These are phyloP conservation scores for Xylaria sp. DNA, from an alignment of 2,329 filamentous ascomycete genomes.

Conservation along the genomic window DNA sequence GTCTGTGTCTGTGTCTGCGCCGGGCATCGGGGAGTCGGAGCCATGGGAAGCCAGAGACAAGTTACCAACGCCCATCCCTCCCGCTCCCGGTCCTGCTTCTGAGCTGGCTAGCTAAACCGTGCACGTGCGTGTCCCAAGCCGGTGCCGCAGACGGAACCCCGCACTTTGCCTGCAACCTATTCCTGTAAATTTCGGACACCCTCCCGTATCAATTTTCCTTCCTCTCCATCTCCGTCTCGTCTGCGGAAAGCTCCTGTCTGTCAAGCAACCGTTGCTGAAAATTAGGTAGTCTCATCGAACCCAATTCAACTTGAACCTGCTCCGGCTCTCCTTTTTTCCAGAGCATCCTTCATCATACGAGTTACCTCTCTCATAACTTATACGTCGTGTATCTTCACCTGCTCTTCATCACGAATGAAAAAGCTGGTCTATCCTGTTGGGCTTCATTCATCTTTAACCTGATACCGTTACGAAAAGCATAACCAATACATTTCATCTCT, in stretches of 20 bases:
- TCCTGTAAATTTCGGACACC: conserved; percentile 3
- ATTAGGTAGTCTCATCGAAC: not conserved
- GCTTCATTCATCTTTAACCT: not conserved
- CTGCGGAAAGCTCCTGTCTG: not conserved
- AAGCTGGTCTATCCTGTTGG: not conserved
- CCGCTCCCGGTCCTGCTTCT: not conserved
- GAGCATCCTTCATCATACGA: not conserved
- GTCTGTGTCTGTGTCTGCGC: too few species aligned
- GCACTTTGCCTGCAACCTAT: not conserved
- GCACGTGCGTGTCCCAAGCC: conserved; percentile 2
- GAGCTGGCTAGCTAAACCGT: not conserved
- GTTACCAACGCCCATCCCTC: too few species aligned
- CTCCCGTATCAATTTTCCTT: not conserved
- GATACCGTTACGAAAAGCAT: not conserved
- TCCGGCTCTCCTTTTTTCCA: not conserved
- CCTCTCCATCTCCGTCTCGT: not conserved
- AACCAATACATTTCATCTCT: too few species aligned
- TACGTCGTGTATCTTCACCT: not conserved
- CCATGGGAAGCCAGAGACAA: too few species aligned
- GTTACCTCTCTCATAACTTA: not conserved
- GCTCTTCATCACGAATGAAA: not conserved
- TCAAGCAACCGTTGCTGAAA: not conserved
- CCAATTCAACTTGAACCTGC: too few species aligned
- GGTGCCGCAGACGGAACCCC: conserved; percentile 1
- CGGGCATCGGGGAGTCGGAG: too few species aligned